Conservation (phyloP, 2,329 filamentous ascomycete species). For the Neonectria faginata region DNA sequence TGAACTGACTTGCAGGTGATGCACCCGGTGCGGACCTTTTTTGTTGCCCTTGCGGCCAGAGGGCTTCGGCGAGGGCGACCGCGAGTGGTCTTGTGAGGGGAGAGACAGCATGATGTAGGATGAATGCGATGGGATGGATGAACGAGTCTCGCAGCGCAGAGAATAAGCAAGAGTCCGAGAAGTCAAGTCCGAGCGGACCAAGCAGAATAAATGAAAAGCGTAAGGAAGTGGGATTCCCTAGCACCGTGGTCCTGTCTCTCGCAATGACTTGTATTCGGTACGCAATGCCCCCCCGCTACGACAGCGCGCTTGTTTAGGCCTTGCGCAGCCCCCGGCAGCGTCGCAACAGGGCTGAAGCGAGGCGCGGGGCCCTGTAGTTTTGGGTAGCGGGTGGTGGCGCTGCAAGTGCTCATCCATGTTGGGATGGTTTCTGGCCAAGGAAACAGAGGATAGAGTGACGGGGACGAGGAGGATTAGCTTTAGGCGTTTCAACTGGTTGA, state of each 20-base stretch:
- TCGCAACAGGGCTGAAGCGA: slow-evolving; percentile 3
- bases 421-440: not conserved
- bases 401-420: not conserved
- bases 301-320: too few species aligned
- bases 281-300: not conserved
- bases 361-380: slow-evolving; percentile 7
- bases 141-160: not conserved
- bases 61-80: slow-evolving; percentile 24
- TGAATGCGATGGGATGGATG: not conserved
- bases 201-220: slow-evolving; percentile 2
- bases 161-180: slow-evolving; percentile 1
- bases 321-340: slow-evolving; percentile 8
- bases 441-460: not conserved
- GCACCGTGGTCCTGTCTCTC: too few species aligned
- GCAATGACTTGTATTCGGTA: too few species aligned
- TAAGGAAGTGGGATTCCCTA: not conserved
- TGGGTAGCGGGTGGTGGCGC: slow-evolving; percentile 1
- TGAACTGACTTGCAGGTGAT: slow-evolving; percentile 66
- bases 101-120: slow-evolving; percentile 13
- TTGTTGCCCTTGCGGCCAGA: slow-evolving; percentile 56
- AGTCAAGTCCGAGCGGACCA: slow-evolving; percentile 7
- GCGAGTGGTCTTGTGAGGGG: slow-evolving; percentile 8
- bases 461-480: not conserved
- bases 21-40: slow-evolving; percentile 64
- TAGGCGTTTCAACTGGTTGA: not conserved